Evolutionary conservation across 352 stramenopile species (phyloP).

Genomic region (Chrysophaeum taylorii): DNA sequence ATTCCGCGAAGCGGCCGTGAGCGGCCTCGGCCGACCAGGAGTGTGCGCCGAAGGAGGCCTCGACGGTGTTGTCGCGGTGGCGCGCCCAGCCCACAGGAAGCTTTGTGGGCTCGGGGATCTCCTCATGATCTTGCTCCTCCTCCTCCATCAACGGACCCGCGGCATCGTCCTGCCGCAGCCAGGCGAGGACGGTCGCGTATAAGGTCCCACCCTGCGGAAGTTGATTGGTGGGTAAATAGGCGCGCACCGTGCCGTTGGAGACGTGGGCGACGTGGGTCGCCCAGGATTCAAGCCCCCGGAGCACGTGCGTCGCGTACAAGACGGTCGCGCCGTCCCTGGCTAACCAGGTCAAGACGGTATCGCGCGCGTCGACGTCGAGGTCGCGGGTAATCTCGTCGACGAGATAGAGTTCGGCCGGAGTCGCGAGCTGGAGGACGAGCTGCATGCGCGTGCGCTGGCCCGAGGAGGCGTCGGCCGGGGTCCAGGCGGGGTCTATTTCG

Average conservation of each 20-base stretch:
- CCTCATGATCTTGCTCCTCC: too few relatives aligned
- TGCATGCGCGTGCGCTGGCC: conserved; percentile 8
- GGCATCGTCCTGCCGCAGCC: too few relatives aligned
- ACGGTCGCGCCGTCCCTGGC: neutral
- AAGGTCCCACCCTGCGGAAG: too few relatives aligned
- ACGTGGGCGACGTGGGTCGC: neutral
- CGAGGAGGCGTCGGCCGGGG: neutral
- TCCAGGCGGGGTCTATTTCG: neutral
- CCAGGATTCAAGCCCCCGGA: neutral
- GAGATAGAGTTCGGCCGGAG: neutral
- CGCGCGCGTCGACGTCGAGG: conserved; percentile 5
- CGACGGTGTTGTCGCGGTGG: neutral
- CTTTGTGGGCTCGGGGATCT: too few relatives aligned
- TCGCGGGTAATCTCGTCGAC: conserved; percentile 8
- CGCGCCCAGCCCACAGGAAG: neutral
- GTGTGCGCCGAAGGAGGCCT: neutral
- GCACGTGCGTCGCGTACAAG: conserved; percentile 10
- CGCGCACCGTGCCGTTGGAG: neutral
- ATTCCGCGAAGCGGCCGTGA: neutral
- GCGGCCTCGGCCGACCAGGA: neutral
- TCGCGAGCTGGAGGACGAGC: conserved; percentile 8
- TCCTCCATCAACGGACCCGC: too few relatives aligned
- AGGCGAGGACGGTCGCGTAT: too few relatives aligned
- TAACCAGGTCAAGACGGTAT: neutral
- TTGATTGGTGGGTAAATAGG: too few relatives aligned